Evolutionary conservation across 1,284 basidiomycete genomes (phyloP), one percentile per base, ranked within the genome.

Genomic region (Stygiomarasmius scandens): DNA sequence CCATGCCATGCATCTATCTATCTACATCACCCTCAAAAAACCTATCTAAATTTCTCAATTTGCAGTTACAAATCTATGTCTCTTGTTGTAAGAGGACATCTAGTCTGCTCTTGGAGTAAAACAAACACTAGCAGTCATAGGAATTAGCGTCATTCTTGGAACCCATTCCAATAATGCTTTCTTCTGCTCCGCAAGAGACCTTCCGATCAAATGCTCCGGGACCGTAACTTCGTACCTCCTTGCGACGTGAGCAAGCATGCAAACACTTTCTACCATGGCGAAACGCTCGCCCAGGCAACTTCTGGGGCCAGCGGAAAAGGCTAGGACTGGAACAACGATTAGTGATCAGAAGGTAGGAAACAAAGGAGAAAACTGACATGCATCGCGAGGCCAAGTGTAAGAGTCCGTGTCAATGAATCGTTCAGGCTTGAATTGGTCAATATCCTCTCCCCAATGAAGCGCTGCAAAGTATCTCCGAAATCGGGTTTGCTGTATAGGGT

Each of bases 401-500:
- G 63, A 61, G 2, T 69, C 66, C 0, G 70, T 73, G 57, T 80
- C 78, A 41, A 83, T 74, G 70, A 81, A 83, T 2, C 80, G 70
- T 56, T 80, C 79, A 9, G 77, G 78, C 44, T 69, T 74, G 68
- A 79, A 81, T 34, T 71, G 68, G 5, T 71, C 69, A 1, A 74
- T 74, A 60, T 84, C 81, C 6, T 69, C 53, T 3, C 81, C 80
- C 76, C 78, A 84, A 46, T 74, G n/a, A n/a, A n/a, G n/a, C n/a
- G n/a, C n/a, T n/a, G n/a, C n/a, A n/a, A n/a, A n/a, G n/a, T n/a
- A n/a, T n/a, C n/a, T n/a, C n/a, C n/a, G n/a, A n/a, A n/a, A n/a
- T n/a, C n/a, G n/a, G n/a, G n/a, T n/a, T n/a, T n/a, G n/a, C n/a
- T n/a, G n/a, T n/a, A n/a, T n/a, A n/a, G n/a, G n/a, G n/a, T n/a